Conservation (phyloP, 768 basidiomycete genomes). For the Hypholoma fasciculare region DNA sequence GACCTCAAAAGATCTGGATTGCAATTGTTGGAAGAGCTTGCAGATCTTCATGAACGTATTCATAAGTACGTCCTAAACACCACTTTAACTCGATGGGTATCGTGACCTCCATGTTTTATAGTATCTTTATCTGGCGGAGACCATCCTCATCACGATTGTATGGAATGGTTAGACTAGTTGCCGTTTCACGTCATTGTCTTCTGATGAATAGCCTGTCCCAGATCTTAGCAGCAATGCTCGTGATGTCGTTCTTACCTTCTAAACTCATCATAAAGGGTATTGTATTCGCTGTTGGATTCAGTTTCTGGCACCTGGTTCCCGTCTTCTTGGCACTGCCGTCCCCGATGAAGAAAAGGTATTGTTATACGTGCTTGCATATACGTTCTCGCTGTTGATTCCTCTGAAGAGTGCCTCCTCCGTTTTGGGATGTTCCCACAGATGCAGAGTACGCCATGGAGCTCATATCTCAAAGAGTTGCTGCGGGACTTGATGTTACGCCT, state of each 20-base stretch:
- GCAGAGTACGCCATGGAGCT: conserved; percentile 71
- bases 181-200: neutral
- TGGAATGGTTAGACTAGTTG: conserved; percentile 37
- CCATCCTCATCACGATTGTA: conserved; percentile 52
- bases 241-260: conserved; percentile 44
- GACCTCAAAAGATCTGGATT: conserved; percentile 45
- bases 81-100: neutral
- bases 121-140: conserved; percentile 69
- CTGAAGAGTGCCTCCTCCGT: conserved; percentile 44
- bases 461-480: conserved; percentile 58
- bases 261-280: conserved; percentile 47
- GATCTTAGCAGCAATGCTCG: conserved; percentile 37
- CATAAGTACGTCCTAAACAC: conserved; percentile 49
- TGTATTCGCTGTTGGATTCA: conserved; percentile 45
- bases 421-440: conserved; percentile 62
- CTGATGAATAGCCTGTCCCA: conserved; percentile 22
- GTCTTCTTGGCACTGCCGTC: conserved; percentile 52
- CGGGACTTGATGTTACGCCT: conserved; percentile 49
- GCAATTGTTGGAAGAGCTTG: conserved; percentile 42
- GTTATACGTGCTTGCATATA: too few species aligned
- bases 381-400: neutral
- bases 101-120: conserved; percentile 21
- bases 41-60: conserved; percentile 63
- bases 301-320: conserved; percentile 67
- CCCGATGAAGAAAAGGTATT: conserved; percentile 44